Evolutionary conservation across 306 rosid genomes (phyloP).

Genomic region (Vachellia pachyceras): DNA sequence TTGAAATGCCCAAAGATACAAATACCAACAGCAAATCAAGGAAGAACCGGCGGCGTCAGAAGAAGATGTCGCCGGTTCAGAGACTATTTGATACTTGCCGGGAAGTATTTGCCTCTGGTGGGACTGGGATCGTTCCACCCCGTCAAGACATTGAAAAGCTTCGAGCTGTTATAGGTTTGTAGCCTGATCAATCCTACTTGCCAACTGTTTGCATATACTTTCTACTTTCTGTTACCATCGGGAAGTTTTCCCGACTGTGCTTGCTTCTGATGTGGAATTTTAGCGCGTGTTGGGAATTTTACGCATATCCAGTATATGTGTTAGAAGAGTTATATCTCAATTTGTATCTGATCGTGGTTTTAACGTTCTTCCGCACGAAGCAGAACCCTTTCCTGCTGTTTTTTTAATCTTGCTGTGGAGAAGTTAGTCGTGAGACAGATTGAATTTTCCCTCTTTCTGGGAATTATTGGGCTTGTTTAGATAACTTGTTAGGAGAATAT

Average conservation of each 20-base stretch:
- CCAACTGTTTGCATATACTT: not conserved
- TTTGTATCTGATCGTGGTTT: no score
- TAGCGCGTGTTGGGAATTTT: no score
- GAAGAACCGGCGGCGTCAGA: conserved; percentile 64
- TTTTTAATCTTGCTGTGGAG: not conserved
- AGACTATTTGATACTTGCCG: conserved; percentile 68
- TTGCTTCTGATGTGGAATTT: conserved; percentile 24
- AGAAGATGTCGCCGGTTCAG: conserved; percentile 69
- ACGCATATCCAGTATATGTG: no score
- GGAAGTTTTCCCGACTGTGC: not conserved
- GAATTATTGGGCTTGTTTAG: no score
- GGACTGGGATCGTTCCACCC: conserved; percentile 62
- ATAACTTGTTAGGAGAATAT: no score
- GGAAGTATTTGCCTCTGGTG: conserved; percentile 61
- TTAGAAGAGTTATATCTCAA: no score
- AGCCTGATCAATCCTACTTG: not conserved
- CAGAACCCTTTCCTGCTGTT: not conserved
- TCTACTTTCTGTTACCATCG: not conserved
- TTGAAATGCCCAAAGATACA: conserved; percentile 57
- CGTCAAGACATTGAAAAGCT: conserved; percentile 64
- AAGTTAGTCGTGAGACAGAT: not conserved
- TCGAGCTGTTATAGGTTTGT: conserved; percentile 71
- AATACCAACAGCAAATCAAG: conserved; percentile 55
- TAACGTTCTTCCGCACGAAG: no score
- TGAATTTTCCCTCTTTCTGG: not conserved